phyloP scores from a whole-genome alignment of 2,329 filamentous ascomycete species.

The Microdochium nivale region DNA sequence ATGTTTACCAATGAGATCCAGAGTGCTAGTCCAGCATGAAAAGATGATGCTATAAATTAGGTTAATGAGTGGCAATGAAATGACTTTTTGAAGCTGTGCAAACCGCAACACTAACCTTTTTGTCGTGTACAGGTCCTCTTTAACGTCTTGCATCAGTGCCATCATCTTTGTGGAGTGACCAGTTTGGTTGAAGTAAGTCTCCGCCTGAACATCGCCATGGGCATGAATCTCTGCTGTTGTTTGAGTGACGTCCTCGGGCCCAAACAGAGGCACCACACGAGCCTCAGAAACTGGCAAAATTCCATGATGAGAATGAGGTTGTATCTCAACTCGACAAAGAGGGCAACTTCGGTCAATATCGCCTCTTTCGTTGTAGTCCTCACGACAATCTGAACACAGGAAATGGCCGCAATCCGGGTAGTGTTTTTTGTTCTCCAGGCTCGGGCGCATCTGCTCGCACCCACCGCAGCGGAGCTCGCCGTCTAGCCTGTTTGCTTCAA shows the following conservation, averaged over 20 bases:
- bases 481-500: conserved; percentile 10
- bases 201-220: conserved; percentile 5
- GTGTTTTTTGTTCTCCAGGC: conserved; percentile 12
- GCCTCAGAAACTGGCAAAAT: background rate
- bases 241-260: background rate
- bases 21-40: conserved; percentile 34
- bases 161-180: conserved; percentile 25
- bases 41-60: conserved; percentile 30
- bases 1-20: conserved; percentile 25
- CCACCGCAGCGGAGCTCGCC: conserved; percentile 16
- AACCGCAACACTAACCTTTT: conserved; percentile 12
- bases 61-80: too few relatives aligned
- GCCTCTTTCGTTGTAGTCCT: conserved; percentile 5
- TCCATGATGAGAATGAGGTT: background rate
- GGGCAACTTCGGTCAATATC: conserved; percentile 10
- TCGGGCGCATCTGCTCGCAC: conserved; percentile 24
- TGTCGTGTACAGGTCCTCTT: conserved; percentile 10
- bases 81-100: background rate
- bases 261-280: background rate
- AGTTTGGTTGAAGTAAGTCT: conserved; percentile 14
- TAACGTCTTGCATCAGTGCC: conserved; percentile 20
- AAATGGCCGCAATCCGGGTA: conserved; percentile 18
- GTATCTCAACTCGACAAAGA: conserved; percentile 8
- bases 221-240: background rate
- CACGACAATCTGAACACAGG: conserved; percentile 21